Evolutionary conservation across 805 yeast species (phyloP).

Genomic region (Wickerhamiella occidentalis): DNA sequence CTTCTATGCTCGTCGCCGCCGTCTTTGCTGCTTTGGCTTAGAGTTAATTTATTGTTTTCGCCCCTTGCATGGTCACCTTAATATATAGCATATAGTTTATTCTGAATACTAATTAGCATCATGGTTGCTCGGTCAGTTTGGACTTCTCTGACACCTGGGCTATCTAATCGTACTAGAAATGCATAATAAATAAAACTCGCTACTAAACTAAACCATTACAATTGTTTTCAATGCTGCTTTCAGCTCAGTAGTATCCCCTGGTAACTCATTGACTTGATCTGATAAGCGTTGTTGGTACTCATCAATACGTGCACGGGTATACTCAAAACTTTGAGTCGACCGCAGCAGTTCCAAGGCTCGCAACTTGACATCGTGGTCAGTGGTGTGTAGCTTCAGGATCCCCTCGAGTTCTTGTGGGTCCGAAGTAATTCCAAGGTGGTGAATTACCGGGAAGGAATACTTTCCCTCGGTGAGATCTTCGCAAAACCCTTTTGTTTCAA

Average conservation of each 20-base stretch:
- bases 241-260: background rate
- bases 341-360: constrained; percentile 40
- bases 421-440: constrained; percentile 36
- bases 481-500: constrained; percentile 59
- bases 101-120: too few relatives aligned
- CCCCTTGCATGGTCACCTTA: background rate
- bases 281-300: constrained; percentile 23
- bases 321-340: constrained; percentile 32
- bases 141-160: too few relatives aligned
- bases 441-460: constrained; percentile 74
- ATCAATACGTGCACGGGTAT: constrained; percentile 28
- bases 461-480: constrained; percentile 89
- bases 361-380: constrained; percentile 38
- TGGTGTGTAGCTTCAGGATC: constrained; percentile 43
- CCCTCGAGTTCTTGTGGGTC: constrained; percentile 22
- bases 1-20: background rate
- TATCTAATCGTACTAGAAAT: too few relatives aligned
- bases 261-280: constrained; percentile 17
- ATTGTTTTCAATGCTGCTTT: background rate
- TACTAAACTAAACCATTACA: background rate
- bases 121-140: too few relatives aligned
- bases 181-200: background rate
- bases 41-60: constrained; percentile 3
- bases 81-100: constrained; percentile 1
- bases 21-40: constrained; percentile 5